A percentile compares a stretch with the other conserved stretches of the same genome.
phyloP scores from a whole-genome alignment of 2,329 filamentous ascomycete genomes.

The Penicillium decumbens region DNA sequence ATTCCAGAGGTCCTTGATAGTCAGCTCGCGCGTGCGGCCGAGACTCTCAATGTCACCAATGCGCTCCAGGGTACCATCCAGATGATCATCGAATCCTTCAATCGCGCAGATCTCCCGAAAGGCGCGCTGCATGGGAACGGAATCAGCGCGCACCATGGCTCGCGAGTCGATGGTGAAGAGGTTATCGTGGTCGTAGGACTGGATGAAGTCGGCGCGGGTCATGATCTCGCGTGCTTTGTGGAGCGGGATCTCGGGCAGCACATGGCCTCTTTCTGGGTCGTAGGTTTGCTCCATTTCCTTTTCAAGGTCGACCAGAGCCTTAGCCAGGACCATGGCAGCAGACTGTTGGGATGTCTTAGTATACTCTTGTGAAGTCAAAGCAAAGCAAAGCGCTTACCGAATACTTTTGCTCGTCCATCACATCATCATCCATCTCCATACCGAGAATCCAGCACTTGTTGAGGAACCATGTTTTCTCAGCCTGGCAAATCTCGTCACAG shows the following conservation, averaged over 20 bases:
- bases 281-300: conserved; percentile 59
- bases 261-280: conserved; percentile 62
- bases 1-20: conserved; percentile 88
- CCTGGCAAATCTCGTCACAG: conserved; percentile 66
- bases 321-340: conserved; percentile 88
- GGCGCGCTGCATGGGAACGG: conserved; percentile 91
- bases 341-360: conserved; percentile 50
- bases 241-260: conserved; percentile 74
- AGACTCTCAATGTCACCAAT: conserved; percentile 92
- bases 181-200: conserved; percentile 86
- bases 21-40: conserved; percentile 87
- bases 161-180: conserved; percentile 88
- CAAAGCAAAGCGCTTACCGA: conserved; percentile 56
- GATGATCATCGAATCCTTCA: conserved; percentile 72
- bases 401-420: conserved; percentile 97
- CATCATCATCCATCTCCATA: conserved; percentile 83
- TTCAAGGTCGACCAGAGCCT: conserved; percentile 81
- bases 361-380: not conserved
- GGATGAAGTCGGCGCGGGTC: conserved; percentile 93
- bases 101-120: conserved; percentile 76
- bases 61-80: conserved; percentile 76
- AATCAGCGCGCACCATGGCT: conserved; percentile 84
- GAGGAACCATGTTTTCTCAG: conserved; percentile 73
- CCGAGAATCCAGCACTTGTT: conserved; percentile 76
- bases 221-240: conserved; percentile 86